phyloP scores from a whole-genome alignment of 495 filamentous ascomycete species.

The Filosporella fistucella region DNA sequence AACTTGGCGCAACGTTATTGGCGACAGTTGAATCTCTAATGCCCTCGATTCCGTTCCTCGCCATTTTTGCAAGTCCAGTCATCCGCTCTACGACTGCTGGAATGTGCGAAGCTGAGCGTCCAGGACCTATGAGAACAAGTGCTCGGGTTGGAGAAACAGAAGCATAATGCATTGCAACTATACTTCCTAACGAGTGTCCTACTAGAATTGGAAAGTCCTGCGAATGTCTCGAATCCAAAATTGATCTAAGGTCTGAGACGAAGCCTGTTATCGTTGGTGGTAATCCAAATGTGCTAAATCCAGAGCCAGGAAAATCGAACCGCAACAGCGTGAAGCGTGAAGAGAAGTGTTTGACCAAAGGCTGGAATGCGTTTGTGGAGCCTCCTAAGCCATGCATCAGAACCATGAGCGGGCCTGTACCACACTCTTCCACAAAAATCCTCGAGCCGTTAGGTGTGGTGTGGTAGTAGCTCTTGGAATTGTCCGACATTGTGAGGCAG shows the following conservation, averaged over 20 bases:
- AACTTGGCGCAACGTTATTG: conserved; percentile 10
- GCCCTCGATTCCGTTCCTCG: neutral
- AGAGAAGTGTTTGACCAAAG: conserved; percentile 10
- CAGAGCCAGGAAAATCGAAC: conserved; percentile 17
- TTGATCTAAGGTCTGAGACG: conserved; percentile 22
- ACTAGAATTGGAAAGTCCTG: conserved; percentile 8
- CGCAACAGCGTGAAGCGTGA: conserved; percentile 9
- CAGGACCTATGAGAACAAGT: conserved; percentile 11
- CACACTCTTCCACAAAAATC: conserved; percentile 12
- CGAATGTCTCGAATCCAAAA: conserved; percentile 9
- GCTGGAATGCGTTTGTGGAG: conserved; percentile 12
- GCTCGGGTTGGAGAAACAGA: conserved; percentile 4
- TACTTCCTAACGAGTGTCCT: conserved; percentile 15
- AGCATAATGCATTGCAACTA: conserved; percentile 17
- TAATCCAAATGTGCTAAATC: conserved; percentile 8
- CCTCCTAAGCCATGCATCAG: conserved; percentile 19
- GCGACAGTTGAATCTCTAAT: conserved; percentile 5
- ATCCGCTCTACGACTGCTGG: conserved; percentile 15
- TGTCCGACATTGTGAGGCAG: no score
- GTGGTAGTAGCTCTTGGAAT: conserved; percentile 7
- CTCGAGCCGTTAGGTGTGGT: conserved; percentile 1
- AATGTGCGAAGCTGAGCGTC: conserved; percentile 11
- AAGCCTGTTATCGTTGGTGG: conserved; percentile 20
- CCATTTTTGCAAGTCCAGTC: conserved; percentile 7
- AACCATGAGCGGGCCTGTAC: conserved; percentile 10